phyloP scores from a whole-genome alignment of 441 rosid genomes.

The Pelargonium myrrhifolium region DNA sequence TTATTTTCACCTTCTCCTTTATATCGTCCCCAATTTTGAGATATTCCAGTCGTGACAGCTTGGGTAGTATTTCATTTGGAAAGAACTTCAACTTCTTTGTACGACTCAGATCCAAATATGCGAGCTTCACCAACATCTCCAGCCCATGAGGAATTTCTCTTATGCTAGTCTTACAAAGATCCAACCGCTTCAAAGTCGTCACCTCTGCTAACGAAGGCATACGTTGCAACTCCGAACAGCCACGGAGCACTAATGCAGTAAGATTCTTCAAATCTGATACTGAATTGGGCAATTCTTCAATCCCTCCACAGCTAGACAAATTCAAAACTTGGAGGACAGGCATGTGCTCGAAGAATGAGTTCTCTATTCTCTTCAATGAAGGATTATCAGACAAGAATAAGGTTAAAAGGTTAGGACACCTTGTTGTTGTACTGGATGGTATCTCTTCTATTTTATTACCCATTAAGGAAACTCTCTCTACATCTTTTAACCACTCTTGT shows the following conservation, averaged over 20 bases:
- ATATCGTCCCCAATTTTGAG: too few species aligned
- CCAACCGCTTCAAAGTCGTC: neutral
- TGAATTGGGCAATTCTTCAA: neutral
- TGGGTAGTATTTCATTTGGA: too few species aligned
- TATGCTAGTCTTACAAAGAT: neutral
- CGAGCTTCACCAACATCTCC: neutral
- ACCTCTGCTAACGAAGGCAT: neutral
- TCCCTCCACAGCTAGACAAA: neutral
- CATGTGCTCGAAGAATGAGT: neutral
- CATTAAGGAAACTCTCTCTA: conserved; percentile 8
- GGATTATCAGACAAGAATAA: conserved; percentile 10
- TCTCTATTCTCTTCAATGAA: neutral
- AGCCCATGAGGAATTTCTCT: neutral
- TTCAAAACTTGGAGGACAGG: neutral
- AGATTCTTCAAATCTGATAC: neutral
- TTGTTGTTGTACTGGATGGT: conserved; percentile 7
- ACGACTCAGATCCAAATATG: neutral
- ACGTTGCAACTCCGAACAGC: neutral
- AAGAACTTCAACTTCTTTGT: neutral
- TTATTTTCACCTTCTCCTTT: too few species aligned
- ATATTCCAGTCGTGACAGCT: too few species aligned
- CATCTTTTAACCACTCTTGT: conserved; percentile 15
- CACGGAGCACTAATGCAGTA: neutral
- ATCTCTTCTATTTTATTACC: neutral
- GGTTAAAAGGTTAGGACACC: conserved; percentile 19